Evolutionary conservation across 192 early-diverging fungal genomes (phyloP).

Genomic region (Endogone sp.): DNA sequence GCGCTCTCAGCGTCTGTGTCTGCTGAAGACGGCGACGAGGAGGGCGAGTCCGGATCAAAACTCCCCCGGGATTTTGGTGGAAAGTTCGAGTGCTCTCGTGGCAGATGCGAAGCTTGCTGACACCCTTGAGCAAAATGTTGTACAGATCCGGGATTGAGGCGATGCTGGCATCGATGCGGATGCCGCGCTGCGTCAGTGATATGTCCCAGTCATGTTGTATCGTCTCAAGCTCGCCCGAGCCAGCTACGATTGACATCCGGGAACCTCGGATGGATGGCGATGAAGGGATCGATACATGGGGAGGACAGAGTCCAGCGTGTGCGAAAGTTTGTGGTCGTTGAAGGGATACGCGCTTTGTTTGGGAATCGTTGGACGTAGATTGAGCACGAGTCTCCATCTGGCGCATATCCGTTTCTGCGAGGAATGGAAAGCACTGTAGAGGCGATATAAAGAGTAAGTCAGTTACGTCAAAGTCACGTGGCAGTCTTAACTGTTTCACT

Average conservation of each 20-base stretch:
- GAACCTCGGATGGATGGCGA: too few species aligned
- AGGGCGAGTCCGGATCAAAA: not conserved
- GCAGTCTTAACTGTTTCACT: too few species aligned
- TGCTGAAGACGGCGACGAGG: not conserved
- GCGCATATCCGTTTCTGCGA: not conserved
- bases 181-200: not conserved
- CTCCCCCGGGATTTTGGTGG: not conserved
- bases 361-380: not conserved
- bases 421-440: too few species aligned
- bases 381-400: not conserved
- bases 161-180: slow-evolving; percentile 1
- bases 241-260: too few species aligned
- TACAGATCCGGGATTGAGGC: slow-evolving; percentile 6
- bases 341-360: not conserved
- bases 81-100: not conserved
- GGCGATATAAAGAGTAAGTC: too few species aligned
- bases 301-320: not conserved
- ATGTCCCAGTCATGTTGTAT: slow-evolving; percentile 7
- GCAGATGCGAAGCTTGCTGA: not conserved
- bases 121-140: not conserved
- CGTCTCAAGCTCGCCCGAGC: too few species aligned
- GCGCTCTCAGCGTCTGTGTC: not conserved
- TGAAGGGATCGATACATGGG: not conserved
- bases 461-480: too few species aligned
- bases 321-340: too few species aligned